Percentiles rank a stretch among this genome's conserved stretches.
phyloP scores from a whole-genome alignment of 2,329 filamentous ascomycete genomes.

The Plectosphaerella plurivora region DNA sequence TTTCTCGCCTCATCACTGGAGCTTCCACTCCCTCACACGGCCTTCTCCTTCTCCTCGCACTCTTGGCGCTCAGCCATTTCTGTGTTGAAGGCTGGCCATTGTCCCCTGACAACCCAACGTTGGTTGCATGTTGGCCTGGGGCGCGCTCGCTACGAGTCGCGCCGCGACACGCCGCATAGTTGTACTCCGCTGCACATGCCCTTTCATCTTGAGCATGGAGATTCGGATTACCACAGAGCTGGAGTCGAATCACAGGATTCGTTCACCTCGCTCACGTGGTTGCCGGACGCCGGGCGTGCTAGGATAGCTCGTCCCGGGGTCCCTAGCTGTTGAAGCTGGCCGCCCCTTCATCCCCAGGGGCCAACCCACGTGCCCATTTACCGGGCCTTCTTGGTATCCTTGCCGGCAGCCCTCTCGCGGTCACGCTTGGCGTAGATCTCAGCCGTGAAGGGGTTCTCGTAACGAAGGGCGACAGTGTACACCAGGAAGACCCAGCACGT shows the following conservation, averaged over 20 bases:
- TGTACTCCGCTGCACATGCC: not conserved
- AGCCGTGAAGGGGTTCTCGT: conserved; percentile 91
- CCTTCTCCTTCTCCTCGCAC: not conserved
- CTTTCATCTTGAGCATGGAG: not conserved
- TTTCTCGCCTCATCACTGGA: too few species aligned
- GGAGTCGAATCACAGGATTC: not conserved
- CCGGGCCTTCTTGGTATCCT: conserved; percentile 47
- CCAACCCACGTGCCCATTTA: conserved; percentile 17
- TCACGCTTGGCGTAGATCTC: conserved; percentile 90
- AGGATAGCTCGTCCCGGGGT: not conserved
- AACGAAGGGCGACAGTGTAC: conserved; percentile 76
- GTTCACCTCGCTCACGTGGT: not conserved
- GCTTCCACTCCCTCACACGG: not conserved
- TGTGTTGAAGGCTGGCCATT: not conserved
- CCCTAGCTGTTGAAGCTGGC: conserved; percentile 1
- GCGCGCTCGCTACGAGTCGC: not conserved
- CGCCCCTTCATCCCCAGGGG: not conserved
- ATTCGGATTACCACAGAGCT: not conserved
- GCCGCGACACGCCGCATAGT: not conserved
- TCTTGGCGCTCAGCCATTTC: not conserved
- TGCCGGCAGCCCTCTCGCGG: conserved; percentile 42
- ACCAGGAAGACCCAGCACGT: conserved; percentile 70
- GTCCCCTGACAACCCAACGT: not conserved
- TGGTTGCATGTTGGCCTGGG: not conserved
- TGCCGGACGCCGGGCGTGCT: not conserved